phyloP scores from a whole-genome alignment of 2,329 filamentous ascomycete genomes.

The Xylariaceae sp. region DNA sequence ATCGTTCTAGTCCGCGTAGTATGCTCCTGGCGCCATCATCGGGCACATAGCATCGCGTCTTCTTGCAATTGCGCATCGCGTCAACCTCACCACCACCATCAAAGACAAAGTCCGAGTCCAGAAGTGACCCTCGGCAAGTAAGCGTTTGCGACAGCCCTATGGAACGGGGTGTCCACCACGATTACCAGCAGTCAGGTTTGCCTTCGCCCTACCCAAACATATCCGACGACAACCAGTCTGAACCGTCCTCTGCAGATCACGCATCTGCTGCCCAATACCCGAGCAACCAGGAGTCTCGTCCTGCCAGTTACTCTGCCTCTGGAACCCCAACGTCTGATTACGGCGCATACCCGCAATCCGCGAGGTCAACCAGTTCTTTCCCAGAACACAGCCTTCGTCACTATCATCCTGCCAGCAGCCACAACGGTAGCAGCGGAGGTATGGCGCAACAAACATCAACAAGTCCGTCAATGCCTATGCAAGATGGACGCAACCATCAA shows the following conservation, averaged over 20 bases:
- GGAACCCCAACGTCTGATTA: constrained; percentile 89
- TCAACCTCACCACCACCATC: constrained; percentile 25
- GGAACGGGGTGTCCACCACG: constrained; percentile 65
- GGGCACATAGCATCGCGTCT: constrained; percentile 29
- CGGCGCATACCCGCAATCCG: constrained; percentile 70
- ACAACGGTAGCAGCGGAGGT: constrained; percentile 72
- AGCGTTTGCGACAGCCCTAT: constrained; percentile 40
- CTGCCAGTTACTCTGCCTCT: constrained; percentile 67
- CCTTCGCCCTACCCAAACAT: constrained; percentile 67
- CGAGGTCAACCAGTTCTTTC: constrained; percentile 74
- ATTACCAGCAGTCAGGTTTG: constrained; percentile 89
- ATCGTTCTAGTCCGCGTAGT: constrained; percentile 32
- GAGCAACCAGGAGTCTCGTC: constrained; percentile 75
- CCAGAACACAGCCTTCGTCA: constrained; percentile 83
- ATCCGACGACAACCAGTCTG: constrained; percentile 72
- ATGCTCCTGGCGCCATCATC: constrained; percentile 34
- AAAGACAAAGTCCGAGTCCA: constrained; percentile 29
- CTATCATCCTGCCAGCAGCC: constrained; percentile 75
- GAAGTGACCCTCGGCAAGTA: constrained; percentile 26
- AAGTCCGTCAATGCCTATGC: constrained; percentile 92
- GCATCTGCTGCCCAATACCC: constrained; percentile 89
- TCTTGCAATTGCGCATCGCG: constrained; percentile 31
- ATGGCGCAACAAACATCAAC: constrained; percentile 98
- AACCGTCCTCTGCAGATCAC: constrained; percentile 85
- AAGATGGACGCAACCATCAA: constrained; percentile 78